phyloP scores from a whole-genome alignment of 169 alveolate species.

The Plasmodium knowlesi region DNA sequence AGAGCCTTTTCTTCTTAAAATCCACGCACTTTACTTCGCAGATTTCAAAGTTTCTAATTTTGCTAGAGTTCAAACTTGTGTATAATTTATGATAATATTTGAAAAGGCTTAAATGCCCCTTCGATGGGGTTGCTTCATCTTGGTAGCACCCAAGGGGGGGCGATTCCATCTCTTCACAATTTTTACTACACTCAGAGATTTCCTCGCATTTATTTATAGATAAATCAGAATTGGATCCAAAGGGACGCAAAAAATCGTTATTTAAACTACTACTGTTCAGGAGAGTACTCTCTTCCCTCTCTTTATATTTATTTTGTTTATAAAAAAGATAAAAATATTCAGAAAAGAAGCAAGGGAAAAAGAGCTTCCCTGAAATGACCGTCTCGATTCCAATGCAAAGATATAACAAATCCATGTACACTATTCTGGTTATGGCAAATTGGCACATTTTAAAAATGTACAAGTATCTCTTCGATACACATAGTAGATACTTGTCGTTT shows the following conservation, averaged over 20 bases:
- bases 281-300: neutral
- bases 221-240: neutral
- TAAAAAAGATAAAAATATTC: constrained; percentile 51
- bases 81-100: constrained; percentile 43
- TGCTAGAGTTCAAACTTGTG: constrained; percentile 13
- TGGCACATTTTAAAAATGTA: constrained; percentile 36
- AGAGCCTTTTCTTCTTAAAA: constrained; percentile 29
- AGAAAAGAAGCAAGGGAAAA: constrained; percentile 73
- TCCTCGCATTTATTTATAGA: constrained; percentile 10
- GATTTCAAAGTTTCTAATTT: constrained; percentile 49
- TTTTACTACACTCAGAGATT: constrained; percentile 2
- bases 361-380: constrained; percentile 31
- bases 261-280: constrained; percentile 1
- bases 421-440: constrained; percentile 35
- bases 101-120: constrained; percentile 42
- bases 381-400: constrained; percentile 69
- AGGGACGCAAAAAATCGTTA: constrained; percentile 5
- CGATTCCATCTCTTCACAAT: neutral
- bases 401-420: constrained; percentile 48
- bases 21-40: constrained; percentile 34
- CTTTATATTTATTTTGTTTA: constrained; percentile 30
- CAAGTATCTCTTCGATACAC: constrained; percentile 62
- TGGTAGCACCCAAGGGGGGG: neutral
- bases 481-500: constrained; percentile 42
- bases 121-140: neutral